Base-by-base conservation (phyloP, 768 basidiomycete genomes). In the Boletellus ananas region DNA sequence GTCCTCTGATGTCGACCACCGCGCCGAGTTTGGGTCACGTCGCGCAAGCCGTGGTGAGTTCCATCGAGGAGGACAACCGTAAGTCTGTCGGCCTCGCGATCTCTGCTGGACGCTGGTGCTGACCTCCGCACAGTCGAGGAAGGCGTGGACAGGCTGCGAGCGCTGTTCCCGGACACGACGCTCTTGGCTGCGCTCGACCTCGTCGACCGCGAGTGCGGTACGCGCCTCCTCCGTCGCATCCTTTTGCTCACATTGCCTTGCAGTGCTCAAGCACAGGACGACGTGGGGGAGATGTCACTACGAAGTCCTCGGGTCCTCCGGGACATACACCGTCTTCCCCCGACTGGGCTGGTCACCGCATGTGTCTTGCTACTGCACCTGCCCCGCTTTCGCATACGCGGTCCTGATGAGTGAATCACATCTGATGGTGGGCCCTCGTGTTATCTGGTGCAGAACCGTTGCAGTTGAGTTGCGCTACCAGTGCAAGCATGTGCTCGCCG, bases 401-500 rank as follows among this genome's bases (percentile, higher is more conserved):
- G 85, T 87, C 16, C 66, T 91, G 31, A 68, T 78, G 42, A 73
- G 79, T 16, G 75, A 77, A 39, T 76, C 79, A 2, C 81, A 88
- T 60, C 59, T 82, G 17, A 83, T 86, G 85, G 90, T 85, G 48
- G 29, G 70, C 47, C 35, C 45, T 20, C 43, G 14, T 34, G 40
- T 45, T 13, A 42, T 8, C 27, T 43, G 8, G 31, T 20, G 23
- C 12, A 11, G 33, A 21, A 25, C 31, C 38, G 16, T 51, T 43
- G 20, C 43, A 43, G 46, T 46, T 50, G 31, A 38, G 44, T 21
- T 56, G 31, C 12, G n/a, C 40, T 14, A 6, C 35, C 35, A 91
- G 90, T 92, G 90, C 61, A 91, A 92, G 63, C 90, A 92, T 63
- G 65, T 88, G 3, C 72, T 92, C 21, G 90, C 89, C 3, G 75